Conservation (phyloP, 73 alveolate species). For the Stentor roeselii region DNA sequence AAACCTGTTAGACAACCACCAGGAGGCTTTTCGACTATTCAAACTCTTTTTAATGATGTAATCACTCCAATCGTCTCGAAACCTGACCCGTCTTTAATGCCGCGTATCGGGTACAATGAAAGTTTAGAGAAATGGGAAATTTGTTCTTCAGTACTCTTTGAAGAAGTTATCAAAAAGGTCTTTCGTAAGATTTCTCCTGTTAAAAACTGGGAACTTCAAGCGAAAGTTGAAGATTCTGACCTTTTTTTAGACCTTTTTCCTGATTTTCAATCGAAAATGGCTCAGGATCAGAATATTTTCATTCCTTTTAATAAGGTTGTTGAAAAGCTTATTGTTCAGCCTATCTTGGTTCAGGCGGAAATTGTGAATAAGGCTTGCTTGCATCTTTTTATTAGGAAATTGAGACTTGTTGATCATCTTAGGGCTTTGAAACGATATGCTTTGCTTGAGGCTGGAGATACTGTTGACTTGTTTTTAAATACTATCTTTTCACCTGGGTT, state of each 20-base stretch:
- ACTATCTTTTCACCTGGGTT: not conserved
- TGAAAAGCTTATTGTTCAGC: not conserved
- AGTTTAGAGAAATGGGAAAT: constrained; percentile 1
- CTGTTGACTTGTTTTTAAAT: constrained; percentile 10
- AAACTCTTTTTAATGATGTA: not conserved
- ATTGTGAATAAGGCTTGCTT: not conserved
- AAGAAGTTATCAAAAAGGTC: constrained; percentile 14
- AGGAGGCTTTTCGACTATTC: constrained; percentile 7
- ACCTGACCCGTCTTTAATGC: not conserved
- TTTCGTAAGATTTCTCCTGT: not conserved
- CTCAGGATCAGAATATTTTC: not conserved
- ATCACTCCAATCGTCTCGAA: not conserved
- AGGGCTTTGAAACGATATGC: constrained; percentile 25
- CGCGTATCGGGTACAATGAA: constrained; percentile 11
- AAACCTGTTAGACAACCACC: constrained; percentile 17
- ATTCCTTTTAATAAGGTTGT: not conserved
- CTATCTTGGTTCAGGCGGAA: constrained; percentile 14
- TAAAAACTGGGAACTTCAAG: not conserved
- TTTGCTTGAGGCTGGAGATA: constrained; percentile 20
- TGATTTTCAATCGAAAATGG: not conserved
- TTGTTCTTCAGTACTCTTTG: constrained; percentile 12
- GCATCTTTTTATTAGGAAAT: not conserved
- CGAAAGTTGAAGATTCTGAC: not conserved
- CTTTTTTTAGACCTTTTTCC: not conserved
- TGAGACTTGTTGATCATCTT: not conserved